Conservation (phyloP, 2,329 filamentous ascomycete species). For the Capronia coronata region DNA sequence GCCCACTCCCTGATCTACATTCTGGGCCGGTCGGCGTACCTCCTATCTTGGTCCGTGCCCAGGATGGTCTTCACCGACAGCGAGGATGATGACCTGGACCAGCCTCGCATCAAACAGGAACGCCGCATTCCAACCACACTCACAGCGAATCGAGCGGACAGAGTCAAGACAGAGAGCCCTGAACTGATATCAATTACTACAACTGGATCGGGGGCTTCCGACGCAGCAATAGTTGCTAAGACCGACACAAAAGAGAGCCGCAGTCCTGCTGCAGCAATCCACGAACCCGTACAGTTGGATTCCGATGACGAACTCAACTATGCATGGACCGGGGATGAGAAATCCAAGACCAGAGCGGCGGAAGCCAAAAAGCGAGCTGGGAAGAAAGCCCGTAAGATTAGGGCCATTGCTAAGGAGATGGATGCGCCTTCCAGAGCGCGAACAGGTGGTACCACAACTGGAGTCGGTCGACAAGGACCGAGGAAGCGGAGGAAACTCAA, state of each 20-base stretch:
- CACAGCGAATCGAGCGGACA: conserved; percentile 1
- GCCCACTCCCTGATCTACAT: no score
- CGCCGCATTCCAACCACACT: not conserved
- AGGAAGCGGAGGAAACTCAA: conserved; percentile 33
- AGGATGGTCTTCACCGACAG: conserved; percentile 22
- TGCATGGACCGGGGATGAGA: conserved; percentile 11
- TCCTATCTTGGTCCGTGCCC: no score
- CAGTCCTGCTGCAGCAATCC: not conserved
- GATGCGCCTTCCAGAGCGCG: conserved; percentile 42
- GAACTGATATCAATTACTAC: not conserved
- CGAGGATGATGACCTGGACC: conserved; percentile 24
- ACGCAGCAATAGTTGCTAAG: not conserved
- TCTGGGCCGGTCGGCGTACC: no score
- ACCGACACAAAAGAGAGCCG: conserved; percentile 4
- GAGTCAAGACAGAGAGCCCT: not conserved
- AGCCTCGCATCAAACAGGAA: conserved; percentile 7
- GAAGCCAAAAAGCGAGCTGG: conserved; percentile 4
- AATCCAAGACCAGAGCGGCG: conserved; percentile 2
- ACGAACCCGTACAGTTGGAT: conserved; percentile 7
- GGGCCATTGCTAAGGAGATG: conserved; percentile 48
- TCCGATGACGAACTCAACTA: conserved; percentile 20
- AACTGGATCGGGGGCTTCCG: conserved; percentile 6
- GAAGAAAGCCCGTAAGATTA: conserved; percentile 48
- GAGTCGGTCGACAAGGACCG: conserved; percentile 29
- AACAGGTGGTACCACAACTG: conserved; percentile 29